Conservation (phyloP, 2,329 filamentous ascomycete genomes). For the Lachnellula cervina region DNA sequence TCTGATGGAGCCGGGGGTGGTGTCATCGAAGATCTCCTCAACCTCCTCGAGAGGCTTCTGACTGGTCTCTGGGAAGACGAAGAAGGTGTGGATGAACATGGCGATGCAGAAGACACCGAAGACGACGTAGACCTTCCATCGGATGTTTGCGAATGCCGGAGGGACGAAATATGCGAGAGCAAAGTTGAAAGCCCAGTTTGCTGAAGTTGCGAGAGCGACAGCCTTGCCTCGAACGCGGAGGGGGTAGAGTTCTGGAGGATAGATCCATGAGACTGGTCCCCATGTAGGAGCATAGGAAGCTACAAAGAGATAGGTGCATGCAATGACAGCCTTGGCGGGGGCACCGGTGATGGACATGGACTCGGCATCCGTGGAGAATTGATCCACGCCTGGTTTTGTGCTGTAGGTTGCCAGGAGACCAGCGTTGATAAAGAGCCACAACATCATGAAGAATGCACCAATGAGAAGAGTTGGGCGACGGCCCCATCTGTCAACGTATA, state of each 20-base stretch:
- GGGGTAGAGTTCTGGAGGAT: constrained; percentile 46
- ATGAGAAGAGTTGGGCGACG: constrained; percentile 63
- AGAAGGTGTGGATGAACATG: constrained; percentile 48
- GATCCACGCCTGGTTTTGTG: constrained; percentile 30
- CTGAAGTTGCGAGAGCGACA: constrained; percentile 47
- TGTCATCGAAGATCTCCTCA: constrained; percentile 42
- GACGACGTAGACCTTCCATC: constrained; percentile 48
- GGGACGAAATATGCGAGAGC: constrained; percentile 46
- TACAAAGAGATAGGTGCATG: constrained; percentile 61
- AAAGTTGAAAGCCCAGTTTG: constrained; percentile 48
- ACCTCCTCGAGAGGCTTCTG: constrained; percentile 52
- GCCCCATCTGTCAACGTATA: constrained; percentile 73
- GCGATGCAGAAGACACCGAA: constrained; percentile 48
- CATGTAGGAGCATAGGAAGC: constrained; percentile 48
- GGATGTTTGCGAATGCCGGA: constrained; percentile 40
- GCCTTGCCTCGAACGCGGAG: constrained; percentile 47
- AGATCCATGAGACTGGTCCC: constrained; percentile 47
- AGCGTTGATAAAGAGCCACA: constrained; percentile 43
- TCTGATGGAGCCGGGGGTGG: constrained; percentile 24
- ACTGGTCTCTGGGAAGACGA: constrained; percentile 52
- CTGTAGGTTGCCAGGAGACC: constrained; percentile 42
- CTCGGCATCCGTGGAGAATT: constrained; percentile 38
- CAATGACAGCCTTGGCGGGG: constrained; percentile 55
- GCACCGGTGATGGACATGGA: constrained; percentile 44
- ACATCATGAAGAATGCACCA: constrained; percentile 39